Conservation (phyloP, 345 rosid genomes). For the Populus davidiana region DNA sequence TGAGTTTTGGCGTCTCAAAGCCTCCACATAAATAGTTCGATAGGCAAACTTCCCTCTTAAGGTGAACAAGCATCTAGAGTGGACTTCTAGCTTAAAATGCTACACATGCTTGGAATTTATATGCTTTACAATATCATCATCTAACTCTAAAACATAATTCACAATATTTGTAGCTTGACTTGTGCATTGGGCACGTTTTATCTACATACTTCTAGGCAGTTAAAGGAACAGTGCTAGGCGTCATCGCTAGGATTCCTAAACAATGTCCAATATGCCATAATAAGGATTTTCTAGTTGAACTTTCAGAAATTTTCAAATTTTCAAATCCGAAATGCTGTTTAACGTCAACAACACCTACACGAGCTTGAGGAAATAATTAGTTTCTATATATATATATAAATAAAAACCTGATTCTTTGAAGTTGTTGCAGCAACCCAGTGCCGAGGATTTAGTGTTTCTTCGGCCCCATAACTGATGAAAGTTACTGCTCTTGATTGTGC, state of each 20-base stretch:
- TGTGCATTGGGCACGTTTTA: neutral
- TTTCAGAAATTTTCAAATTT: neutral
- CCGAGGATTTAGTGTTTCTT: conserved; percentile 25
- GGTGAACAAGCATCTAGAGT: neutral
- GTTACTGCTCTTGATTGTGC: conserved; percentile 41
- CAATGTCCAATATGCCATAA: neutral
- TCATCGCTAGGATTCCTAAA: neutral
- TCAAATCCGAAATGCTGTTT: neutral
- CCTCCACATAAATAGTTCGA: neutral
- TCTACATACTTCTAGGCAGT: neutral
- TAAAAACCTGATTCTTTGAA: conserved; percentile 43
- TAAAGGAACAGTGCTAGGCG: neutral
- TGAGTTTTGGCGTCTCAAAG: neutral
- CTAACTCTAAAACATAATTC: neutral
- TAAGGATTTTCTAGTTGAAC: neutral
- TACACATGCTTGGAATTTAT: neutral
- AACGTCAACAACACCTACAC: neutral
- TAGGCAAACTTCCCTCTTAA: neutral
- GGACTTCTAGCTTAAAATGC: neutral
- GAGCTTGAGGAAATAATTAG: neutral
- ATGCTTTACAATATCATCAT: neutral
- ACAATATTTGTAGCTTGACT: neutral
- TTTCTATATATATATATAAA: neutral
- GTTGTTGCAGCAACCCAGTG: conserved; percentile 43
- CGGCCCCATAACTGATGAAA: conserved; percentile 36